Conservation (phyloP, 2,329 filamentous ascomycete genomes). For the Cercospora zeina region DNA sequence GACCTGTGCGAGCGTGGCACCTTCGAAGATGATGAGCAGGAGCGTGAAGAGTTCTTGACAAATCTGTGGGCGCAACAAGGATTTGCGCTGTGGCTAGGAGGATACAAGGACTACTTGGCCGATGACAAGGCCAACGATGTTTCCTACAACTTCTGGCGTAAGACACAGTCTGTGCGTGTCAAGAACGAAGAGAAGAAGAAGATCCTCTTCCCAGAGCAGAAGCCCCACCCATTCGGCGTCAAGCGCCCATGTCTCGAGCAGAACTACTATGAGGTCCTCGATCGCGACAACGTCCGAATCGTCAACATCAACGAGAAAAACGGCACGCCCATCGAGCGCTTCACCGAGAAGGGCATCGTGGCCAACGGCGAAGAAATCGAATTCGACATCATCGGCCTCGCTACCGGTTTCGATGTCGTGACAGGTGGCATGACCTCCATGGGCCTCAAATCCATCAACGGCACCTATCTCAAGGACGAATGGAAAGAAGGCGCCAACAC, state of each 20-base stretch:
- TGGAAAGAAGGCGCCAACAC: conserved; percentile 49
- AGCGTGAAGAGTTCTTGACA: conserved; percentile 49
- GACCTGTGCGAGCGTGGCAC: conserved; percentile 57
- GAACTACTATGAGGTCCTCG: conserved; percentile 50
- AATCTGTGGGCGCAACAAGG: conserved; percentile 44
- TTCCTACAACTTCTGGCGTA: conserved; percentile 52
- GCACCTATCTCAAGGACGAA: conserved; percentile 40
- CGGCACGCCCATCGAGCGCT: conserved; percentile 44
- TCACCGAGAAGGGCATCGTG: conserved; percentile 49
- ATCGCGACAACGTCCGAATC: conserved; percentile 47
- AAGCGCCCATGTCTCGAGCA: conserved; percentile 53
- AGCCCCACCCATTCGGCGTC: conserved; percentile 50
- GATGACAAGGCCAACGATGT: conserved; percentile 47
- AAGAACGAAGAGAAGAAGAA: conserved; percentile 48
- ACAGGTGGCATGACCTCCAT: conserved; percentile 51
- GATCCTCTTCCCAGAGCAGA: conserved; percentile 49
- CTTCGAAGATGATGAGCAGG: conserved; percentile 48
- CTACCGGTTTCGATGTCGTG: conserved; percentile 42
- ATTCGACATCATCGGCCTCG: conserved; percentile 51
- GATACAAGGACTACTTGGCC: conserved; percentile 39
- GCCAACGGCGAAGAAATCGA: conserved; percentile 46
- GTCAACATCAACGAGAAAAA: conserved; percentile 44
- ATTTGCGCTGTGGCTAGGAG: conserved; percentile 36
- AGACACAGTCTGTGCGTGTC: conserved; percentile 48
- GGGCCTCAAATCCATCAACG: conserved; percentile 45